Conservation (phyloP, 2,329 filamentous ascomycete species). For the Elsinoe necatrix region DNA sequence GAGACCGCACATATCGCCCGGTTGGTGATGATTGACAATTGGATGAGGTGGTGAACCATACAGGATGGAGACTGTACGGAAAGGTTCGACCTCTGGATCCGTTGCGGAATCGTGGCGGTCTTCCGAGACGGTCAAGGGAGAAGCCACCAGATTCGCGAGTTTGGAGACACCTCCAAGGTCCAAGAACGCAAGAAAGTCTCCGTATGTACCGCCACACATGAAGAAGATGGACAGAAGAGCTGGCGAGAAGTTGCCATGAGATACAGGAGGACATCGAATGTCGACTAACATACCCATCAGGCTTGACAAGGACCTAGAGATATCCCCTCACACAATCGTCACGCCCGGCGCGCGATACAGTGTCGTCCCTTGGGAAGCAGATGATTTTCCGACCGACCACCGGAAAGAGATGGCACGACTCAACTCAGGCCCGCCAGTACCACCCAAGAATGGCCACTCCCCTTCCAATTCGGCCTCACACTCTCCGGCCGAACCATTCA, state of each 20-base stretch:
- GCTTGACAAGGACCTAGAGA: constrained; percentile 39
- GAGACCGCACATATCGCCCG: background rate
- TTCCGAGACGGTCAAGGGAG: constrained; percentile 55
- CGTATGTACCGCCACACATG: constrained; percentile 33
- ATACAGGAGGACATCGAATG: background rate
- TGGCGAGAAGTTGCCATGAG: background rate
- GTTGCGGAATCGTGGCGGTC: constrained; percentile 60
- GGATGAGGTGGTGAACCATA: constrained; percentile 6
- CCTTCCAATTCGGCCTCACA: constrained; percentile 15
- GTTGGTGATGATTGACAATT: constrained; percentile 11
- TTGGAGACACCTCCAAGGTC: constrained; percentile 17
- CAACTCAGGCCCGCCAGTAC: constrained; percentile 38
- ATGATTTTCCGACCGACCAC: constrained; percentile 54
- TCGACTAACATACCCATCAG: constrained; percentile 23
- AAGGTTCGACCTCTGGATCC: constrained; percentile 58
- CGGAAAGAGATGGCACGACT: constrained; percentile 63
- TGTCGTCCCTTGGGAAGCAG: constrained; percentile 48
- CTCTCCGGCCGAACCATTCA: constrained; percentile 14
- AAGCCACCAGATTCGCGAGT: constrained; percentile 38
- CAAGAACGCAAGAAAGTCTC: constrained; percentile 16
- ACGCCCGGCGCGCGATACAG: constrained; percentile 38
- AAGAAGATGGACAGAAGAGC: background rate
- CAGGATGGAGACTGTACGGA: constrained; percentile 35
- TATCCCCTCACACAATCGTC: constrained; percentile 32
- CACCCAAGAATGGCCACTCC: constrained; percentile 29